phyloP scores from a whole-genome alignment of 2,329 filamentous ascomycete species.

The Intubia oerlemansii region DNA sequence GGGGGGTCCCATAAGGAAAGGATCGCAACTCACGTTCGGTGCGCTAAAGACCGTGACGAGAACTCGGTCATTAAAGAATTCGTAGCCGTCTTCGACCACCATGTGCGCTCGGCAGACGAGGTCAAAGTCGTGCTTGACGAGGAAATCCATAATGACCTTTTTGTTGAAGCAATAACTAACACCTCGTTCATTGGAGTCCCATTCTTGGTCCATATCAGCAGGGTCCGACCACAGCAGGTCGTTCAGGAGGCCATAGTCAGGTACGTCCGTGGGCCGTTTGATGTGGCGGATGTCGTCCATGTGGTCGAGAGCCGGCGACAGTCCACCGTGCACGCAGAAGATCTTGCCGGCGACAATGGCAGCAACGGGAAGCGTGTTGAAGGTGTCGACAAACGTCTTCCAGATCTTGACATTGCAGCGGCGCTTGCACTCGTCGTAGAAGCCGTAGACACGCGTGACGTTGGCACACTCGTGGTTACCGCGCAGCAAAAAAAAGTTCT shows the following conservation, averaged over 20 bases:
- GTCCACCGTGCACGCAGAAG: constrained; percentile 97
- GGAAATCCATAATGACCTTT: constrained; percentile 92
- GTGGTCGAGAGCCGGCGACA: constrained; percentile 93
- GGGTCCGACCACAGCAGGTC: constrained; percentile 97
- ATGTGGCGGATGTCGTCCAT: constrained; percentile 99
- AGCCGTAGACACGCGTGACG: constrained; percentile 97
- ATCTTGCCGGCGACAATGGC: constrained; percentile 99
- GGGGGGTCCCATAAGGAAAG: too few relatives aligned
- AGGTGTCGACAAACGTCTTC: constrained; percentile 99
- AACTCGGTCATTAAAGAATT: constrained; percentile 98
- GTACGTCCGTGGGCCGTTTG: constrained; percentile 97
- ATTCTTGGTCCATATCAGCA: constrained; percentile 93
- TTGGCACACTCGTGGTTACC: constrained; percentile 98
- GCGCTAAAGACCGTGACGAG: constrained; percentile 94
- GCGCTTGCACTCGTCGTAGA: constrained; percentile 99
- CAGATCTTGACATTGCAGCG: constrained; percentile 98
- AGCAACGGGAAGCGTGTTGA: constrained; percentile 95
- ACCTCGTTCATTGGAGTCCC: constrained; percentile 91
- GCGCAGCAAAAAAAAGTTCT: constrained; percentile 98
- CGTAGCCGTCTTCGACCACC: constrained; percentile 96
- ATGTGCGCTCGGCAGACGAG: constrained; percentile 97
- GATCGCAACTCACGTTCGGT: constrained; percentile 58
- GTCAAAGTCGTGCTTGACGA: constrained; percentile 99
- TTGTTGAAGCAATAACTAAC: constrained; percentile 98
- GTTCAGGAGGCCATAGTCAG: constrained; percentile 90